Evolutionary conservation across 2,329 filamentous ascomycete species (phyloP).

Genomic region (Hypomyces perniciosus): DNA sequence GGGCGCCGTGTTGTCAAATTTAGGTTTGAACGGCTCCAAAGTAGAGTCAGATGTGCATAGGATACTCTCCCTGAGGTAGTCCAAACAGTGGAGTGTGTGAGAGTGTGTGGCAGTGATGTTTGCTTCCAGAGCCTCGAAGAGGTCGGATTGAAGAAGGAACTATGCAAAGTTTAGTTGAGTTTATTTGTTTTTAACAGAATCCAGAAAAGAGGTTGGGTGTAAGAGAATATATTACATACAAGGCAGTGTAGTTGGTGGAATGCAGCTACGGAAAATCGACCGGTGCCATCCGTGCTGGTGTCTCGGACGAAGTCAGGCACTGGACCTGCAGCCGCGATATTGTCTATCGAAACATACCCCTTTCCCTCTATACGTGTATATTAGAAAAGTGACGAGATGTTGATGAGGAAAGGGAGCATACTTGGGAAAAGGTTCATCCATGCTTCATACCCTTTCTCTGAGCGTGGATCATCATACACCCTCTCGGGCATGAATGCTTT

Average conservation of each 20-base stretch:
- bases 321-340: constrained; percentile 5
- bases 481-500: constrained; percentile 7
- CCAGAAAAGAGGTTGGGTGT: not conserved
- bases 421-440: constrained; percentile 8
- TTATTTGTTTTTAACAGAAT: not conserved
- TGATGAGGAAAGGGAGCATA: not conserved
- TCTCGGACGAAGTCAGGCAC: constrained; percentile 3
- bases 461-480: constrained; percentile 7
- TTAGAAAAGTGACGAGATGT: not conserved
- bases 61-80: constrained; percentile 7
- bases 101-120: constrained; percentile 7
- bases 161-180: not conserved
- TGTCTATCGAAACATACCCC: constrained; percentile 7
- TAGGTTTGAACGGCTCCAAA: constrained; percentile 2
- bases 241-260: constrained; percentile 5
- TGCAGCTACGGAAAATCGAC: constrained; percentile 5
- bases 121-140: constrained; percentile 1
- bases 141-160: constrained; percentile 5
- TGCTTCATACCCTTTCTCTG: not conserved
- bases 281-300: constrained; percentile 4
- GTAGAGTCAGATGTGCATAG: constrained; percentile 2
- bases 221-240: not conserved
- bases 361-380: not conserved
- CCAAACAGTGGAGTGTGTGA: constrained; percentile 4
- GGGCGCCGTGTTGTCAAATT: not conserved